Evolutionary conservation across 176 grass and related monocot genomes (phyloP), one percentile per base, ranked within the genome.

Genomic region (Puccinellia tenuiflora): DNA sequence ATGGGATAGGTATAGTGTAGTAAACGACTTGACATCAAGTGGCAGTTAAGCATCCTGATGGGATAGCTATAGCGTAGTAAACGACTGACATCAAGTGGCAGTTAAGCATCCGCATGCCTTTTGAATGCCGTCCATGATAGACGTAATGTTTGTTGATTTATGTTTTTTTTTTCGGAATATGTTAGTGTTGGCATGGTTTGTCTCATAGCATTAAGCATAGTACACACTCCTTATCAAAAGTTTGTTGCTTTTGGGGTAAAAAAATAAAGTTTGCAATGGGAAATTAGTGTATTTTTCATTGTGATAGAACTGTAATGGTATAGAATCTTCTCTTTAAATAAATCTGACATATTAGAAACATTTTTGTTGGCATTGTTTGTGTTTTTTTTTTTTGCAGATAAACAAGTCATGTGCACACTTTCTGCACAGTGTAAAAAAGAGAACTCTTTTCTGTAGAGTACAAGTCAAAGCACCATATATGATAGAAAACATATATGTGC

Each of bases 111-210:
- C 14, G 10, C 16, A 4, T 16, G 4, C 12, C 9, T 60, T 28
- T 26, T 60, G 24, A 28, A 64, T 64, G 61, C 14, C 61, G 2
- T 64, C 6, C 12, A 31, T 30, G 59, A 15, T 17, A 9, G 25
- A 73, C 16, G 3, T 9, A 46, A 28, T 25, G 24, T 13, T 25
- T 2, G 5, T 45, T 9, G 40, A 51, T 13, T 64, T 73, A 26
- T 74, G 16, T 83, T 33, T 50, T n/a, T 29, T 61, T 31, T 34
- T 81, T 75, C 4, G 13, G 61, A 73, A 29, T 66, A 13, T 81
- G 34, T 21, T 81, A 26, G 37, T 81, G 24, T n/a, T 86, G 63
- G 34, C 68, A 56, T 81, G 24, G 24, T 65, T 73, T 47, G 62
- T 42, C 45, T 80, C 55, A 79, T 42, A 68, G 26, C 13, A 55